Evolutionary conservation across 2,329 filamentous ascomycete genomes (phyloP).

Genomic region (Aaosphaeria pasadenensis): DNA sequence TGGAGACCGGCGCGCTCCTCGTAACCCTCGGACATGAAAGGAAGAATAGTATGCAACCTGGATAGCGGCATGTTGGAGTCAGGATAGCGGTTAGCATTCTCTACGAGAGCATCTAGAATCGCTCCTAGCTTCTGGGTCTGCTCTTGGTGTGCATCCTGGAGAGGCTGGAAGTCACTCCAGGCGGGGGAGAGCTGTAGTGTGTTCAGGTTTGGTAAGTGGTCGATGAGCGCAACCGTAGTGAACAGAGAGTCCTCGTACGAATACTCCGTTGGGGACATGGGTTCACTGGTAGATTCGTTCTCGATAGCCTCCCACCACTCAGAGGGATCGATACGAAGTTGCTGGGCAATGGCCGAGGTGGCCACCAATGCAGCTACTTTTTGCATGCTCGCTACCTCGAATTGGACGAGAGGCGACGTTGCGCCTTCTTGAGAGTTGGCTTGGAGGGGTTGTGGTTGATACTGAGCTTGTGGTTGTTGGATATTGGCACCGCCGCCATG

Average conservation of each 20-base stretch:
- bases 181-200: conserved; percentile 22
- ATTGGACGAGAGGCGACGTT: too few relatives aligned
- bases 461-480: background rate
- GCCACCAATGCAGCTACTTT: conserved; percentile 17
- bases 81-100: background rate
- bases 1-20: conserved; percentile 25
- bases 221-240: conserved; percentile 22
- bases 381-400: conserved; percentile 6
- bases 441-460: background rate
- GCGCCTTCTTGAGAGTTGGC: conserved; percentile 7
- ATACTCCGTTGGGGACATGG: background rate
- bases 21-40: conserved; percentile 29
- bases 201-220: conserved; percentile 27
- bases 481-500: background rate
- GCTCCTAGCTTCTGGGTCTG: background rate
- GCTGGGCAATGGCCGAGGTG: conserved; percentile 6
- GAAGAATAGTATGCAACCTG: conserved; percentile 24
- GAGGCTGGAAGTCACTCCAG: conserved; percentile 11
- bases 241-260: conserved; percentile 12
- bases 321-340: conserved; percentile 10
- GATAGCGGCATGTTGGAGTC: conserved; percentile 8
- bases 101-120: background rate
- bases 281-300: conserved; percentile 2
- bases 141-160: conserved; percentile 8
- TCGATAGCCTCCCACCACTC: conserved; percentile 27